Evolutionary conservation across 202 grass and related monocot species (phyloP).

Genomic region (Schoenoplectus tabernaemontani): DNA sequence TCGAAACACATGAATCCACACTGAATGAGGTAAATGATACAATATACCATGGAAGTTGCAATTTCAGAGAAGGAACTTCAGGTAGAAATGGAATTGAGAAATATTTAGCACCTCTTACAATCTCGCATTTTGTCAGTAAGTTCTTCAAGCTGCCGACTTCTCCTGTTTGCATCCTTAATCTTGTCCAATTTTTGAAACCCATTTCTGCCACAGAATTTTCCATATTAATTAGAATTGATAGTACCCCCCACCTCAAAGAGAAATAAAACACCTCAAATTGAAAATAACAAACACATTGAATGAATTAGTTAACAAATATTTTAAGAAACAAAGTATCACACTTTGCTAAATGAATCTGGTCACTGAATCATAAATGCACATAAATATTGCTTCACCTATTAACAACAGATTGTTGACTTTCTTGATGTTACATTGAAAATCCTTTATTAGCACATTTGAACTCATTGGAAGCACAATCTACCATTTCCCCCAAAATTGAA

Average conservation of each 20-base stretch:
- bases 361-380: neutral
- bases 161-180: conserved; percentile 84
- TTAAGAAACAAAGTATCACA: neutral
- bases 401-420: neutral
- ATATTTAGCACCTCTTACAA: conserved; percentile 65
- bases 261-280: neutral
- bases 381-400: neutral
- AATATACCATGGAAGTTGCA: neutral
- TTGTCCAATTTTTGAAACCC: conserved; percentile 95
- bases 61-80: neutral
- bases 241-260: neutral
- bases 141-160: conserved; percentile 82
- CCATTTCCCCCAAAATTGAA: neutral
- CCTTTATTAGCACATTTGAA: neutral
- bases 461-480: neutral
- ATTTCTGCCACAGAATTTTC: conserved; percentile 49
- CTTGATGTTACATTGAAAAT: neutral
- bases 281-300: neutral
- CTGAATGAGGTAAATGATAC: neutral
- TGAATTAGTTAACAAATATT: neutral
- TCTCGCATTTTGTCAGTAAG: conserved; percentile 98
- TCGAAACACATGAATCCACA: neutral
- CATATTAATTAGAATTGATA: neutral
- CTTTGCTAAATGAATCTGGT: neutral
- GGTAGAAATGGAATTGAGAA: neutral